Base-by-base conservation (phyloP, 2,329 filamentous ascomycete species). In the Dissoconium aciculare region DNA sequence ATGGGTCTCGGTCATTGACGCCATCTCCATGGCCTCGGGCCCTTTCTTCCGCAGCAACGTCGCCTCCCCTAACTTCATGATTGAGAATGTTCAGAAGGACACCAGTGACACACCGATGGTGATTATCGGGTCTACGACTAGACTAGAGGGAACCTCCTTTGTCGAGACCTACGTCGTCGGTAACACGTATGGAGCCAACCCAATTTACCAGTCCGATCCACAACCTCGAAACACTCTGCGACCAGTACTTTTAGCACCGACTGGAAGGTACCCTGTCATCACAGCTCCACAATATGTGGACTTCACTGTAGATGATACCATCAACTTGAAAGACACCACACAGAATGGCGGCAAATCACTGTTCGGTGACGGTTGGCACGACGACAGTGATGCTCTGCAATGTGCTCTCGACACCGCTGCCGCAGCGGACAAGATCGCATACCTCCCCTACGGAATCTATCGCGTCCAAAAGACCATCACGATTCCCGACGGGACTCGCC, bases 401-500 rank as follows among this genome's bases (percentile, higher is more conserved):
- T 5, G 50, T 47, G 33, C 32, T 14, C 17, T 39, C 13, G 31
- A 37, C 27, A 26, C 11, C 17, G 36, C 27, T n/a, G 37, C 32
- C 6, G 10, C 31, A 5, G 23, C 24, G 5, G 35, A 32, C 9
- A 58, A 58, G 30, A 47, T 62, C 17, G 36, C 55, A 2, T 63
- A 52, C 38, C 56, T 63, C 33, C 58, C 58, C 2, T 51, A 55
- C 3, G 62, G 58, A 5, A 44, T 48, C 8, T 60, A 67, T 41
- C 47, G 58, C 16, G 54, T 66, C 13, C 56, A 52, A 1, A 44
- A 51, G 8, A 67, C 63, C 1, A 44, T 67, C 9, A 53, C 55
- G n/a, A 45, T 67, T 27, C 63, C 63, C 1, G 44, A 55, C 1
- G 60, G 63, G 5, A 64, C 64, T 1, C 55, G 57, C 1, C 59